phyloP scores from a whole-genome alignment of 2,329 filamentous ascomycete species.

The Colletotrichum sp. region DNA sequence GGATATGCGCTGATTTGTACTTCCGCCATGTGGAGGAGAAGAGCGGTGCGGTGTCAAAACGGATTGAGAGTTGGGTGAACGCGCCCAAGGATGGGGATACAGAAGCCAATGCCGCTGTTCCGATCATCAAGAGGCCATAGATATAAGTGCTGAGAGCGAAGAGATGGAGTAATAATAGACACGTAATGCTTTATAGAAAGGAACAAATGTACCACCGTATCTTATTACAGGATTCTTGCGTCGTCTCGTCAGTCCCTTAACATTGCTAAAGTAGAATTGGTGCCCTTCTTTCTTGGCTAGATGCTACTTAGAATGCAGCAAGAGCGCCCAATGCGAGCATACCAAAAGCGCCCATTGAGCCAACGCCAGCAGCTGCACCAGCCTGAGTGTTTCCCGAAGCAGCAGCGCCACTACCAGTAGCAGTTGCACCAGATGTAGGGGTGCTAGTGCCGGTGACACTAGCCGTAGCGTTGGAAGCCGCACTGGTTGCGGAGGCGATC shows the following conservation, averaged over 20 bases:
- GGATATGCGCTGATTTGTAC: neutral
- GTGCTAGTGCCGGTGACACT: neutral
- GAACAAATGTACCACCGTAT: neutral
- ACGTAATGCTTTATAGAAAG: neutral
- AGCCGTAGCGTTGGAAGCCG: neutral
- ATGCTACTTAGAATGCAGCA: neutral
- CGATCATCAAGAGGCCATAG: neutral
- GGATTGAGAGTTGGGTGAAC: neutral
- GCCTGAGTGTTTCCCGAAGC: neutral
- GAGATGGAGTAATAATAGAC: neutral
- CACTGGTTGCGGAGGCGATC: neutral
- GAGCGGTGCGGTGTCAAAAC: neutral
- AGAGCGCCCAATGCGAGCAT: conserved; percentile 16
- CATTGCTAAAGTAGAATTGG: accelerated
- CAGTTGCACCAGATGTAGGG: neutral
- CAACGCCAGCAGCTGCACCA: neutral
- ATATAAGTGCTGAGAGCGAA: neutral
- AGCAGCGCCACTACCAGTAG: neutral
- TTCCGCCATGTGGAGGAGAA: neutral
- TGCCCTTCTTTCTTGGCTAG: neutral
- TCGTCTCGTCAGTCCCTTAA: neutral
- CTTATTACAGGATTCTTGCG: accelerated
- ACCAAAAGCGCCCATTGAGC: neutral
- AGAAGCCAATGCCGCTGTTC: neutral
- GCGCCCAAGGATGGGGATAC: neutral